Evolutionary conservation across 2,329 filamentous ascomycete species (phyloP), one percentile per base, ranked within the genome.

Genomic region (Aureobasidium sp.): DNA sequence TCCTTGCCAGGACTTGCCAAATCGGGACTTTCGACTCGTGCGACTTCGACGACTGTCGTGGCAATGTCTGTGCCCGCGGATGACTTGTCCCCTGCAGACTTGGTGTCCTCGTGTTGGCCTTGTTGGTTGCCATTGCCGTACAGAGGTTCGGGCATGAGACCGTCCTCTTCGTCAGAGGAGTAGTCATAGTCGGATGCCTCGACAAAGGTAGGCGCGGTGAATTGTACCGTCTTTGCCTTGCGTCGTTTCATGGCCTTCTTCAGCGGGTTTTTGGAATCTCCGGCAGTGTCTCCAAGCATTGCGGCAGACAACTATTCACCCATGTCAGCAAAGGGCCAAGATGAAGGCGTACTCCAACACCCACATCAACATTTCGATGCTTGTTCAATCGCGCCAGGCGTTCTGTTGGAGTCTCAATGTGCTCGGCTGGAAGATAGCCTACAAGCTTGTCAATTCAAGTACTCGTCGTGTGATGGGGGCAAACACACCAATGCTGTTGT

Each of bases 341-440:
- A 15, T 25, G 27, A 74, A 38, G n/a, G 49, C n/a, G 19, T 31
- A 35, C 25, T 40, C 35, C n/a, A 15, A 61, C 50, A 71, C 89
- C 65, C 83, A 95, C 91, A 77, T 99, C 94, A 68, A 97, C 92
- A 70, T 99, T 99, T 70, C 94, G 85, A 75, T 99, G 94, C 75
- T 99, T 99, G 75, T 99, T 99, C 65, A 97, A 76, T 65, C 94
- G 85, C 47, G 94, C 94, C 64, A 99, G 76, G 70, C 94, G 84
- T 78, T 99, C 94, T 17, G 93, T 96, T 2, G 94, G 94, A 9
- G 94, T 99, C 73, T 99, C 94, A 65, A 99, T 99, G 72, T 99
- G 94, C 74, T 99, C 94, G 51, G 94, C 94, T 53, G 94, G 94
- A 60, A 99, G 79, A 71, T 99, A 99, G 45, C 93, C 93, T 96